Conservation (phyloP, 306 rosid genomes). For the Gastrolobium bilobum region DNA sequence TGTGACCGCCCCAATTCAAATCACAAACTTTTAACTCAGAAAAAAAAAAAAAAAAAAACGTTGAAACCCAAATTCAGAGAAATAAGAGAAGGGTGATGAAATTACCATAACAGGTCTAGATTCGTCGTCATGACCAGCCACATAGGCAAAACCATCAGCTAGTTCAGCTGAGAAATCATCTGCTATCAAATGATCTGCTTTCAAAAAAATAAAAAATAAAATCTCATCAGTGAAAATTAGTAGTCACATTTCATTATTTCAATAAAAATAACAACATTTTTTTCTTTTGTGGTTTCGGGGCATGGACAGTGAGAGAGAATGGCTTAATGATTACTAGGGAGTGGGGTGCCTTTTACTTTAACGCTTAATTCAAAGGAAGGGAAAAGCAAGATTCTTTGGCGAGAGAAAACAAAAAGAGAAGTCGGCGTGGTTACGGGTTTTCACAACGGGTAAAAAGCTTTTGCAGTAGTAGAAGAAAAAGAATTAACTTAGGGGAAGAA, state of each 20-base stretch:
- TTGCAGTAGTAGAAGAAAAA: constrained; percentile 22
- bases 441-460: constrained; percentile 42
- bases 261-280: background rate
- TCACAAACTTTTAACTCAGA: constrained; percentile 1
- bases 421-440: constrained; percentile 39
- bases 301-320: constrained; percentile 41
- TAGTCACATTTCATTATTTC: background rate
- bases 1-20: constrained; percentile 50
- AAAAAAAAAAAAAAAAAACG: background rate
- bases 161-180: constrained; percentile 98
- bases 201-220: constrained; percentile 2
- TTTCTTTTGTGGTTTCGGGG: background rate
- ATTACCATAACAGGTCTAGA: constrained; percentile 90
- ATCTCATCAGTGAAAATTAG: background rate
- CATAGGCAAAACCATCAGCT: constrained; percentile 91
- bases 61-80: background rate
- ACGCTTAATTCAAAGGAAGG: constrained; percentile 56
- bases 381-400: constrained; percentile 78
- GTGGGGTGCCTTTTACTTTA: constrained; percentile 56
- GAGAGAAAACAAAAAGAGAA: constrained; percentile 59
- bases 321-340: constrained; percentile 62
- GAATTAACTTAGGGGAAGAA: background rate
- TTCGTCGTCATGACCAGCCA: constrained; percentile 93
- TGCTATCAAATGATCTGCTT: constrained; percentile 83
- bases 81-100: background rate